These are phyloP conservation scores for Aegilops speltoides DNA, from an alignment of 176 grass and related monocot genomes.

Conservation along the genomic window DNA sequence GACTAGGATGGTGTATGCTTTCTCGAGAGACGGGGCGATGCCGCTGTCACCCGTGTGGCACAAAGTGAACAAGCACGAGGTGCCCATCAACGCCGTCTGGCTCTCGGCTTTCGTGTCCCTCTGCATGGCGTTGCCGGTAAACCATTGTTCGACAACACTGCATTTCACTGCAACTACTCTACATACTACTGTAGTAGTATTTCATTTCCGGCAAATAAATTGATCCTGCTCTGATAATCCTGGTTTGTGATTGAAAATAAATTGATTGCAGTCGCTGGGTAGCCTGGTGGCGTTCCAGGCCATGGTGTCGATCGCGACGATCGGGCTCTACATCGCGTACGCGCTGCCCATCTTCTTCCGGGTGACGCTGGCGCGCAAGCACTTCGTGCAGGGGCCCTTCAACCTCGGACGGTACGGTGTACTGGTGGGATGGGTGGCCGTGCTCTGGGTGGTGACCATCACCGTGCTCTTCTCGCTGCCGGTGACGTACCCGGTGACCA, in stretches of 20 bases:
- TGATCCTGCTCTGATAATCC: neutral
- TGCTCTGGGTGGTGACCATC: conserved; percentile 96
- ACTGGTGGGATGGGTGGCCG: conserved; percentile 66
- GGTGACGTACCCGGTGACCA: conserved; percentile 73
- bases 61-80: conserved; percentile 79
- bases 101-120: conserved; percentile 66
- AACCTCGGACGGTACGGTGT: conserved; percentile 74
- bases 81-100: conserved; percentile 94
- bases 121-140: conserved; percentile 87
- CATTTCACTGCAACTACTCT: neutral
- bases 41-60: conserved; percentile 84
- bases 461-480: conserved; percentile 94
- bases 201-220: neutral
- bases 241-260: neutral
- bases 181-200: neutral
- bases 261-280: conserved; percentile 63
- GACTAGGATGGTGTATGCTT: conserved; percentile 84
- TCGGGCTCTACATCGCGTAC: conserved; percentile 87
- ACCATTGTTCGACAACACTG: neutral
- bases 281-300: conserved; percentile 97
- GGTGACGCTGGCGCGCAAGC: conserved; percentile 70
- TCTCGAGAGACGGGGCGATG: conserved; percentile 98
- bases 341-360: conserved; percentile 87
- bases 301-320: conserved; percentile 95
- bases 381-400: conserved; percentile 71